phyloP scores from a whole-genome alignment of 2,329 filamentous ascomycete genomes.

The Microcyclosporella mali region DNA sequence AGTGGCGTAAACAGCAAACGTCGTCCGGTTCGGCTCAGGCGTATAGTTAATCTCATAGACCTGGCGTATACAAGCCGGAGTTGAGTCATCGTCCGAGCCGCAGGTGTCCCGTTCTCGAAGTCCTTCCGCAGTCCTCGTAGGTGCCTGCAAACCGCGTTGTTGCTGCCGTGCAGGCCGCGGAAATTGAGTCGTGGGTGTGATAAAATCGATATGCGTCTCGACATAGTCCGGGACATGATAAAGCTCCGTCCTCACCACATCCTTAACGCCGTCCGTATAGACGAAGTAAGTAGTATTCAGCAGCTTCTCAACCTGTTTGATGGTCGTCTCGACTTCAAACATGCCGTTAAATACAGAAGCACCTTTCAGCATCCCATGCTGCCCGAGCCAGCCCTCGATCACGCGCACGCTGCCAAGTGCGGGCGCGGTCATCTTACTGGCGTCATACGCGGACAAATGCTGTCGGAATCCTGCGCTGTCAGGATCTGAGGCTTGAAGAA shows the following conservation, averaged over 20 bases:
- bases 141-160: not conserved
- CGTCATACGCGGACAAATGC: slow-evolving; percentile 11
- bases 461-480: slow-evolving; percentile 11
- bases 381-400: slow-evolving; percentile 12
- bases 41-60: slow-evolving; percentile 23
- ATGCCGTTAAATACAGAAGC: slow-evolving; percentile 9
- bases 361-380: slow-evolving; percentile 10
- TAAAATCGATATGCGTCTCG: slow-evolving; percentile 14
- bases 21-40: slow-evolving; percentile 18
- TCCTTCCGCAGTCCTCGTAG: not conserved
- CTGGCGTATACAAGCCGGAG: slow-evolving; percentile 18
- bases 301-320: slow-evolving; percentile 15
- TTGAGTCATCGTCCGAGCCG: slow-evolving; percentile 11
- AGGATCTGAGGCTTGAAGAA: slow-evolving; percentile 10
- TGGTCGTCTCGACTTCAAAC: slow-evolving; percentile 18
- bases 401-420: not conserved
- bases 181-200: slow-evolving; percentile 20
- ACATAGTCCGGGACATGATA: slow-evolving; percentile 16
- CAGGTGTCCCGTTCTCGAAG: slow-evolving; percentile 11
- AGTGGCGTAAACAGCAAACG: slow-evolving; percentile 22
- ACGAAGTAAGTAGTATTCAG: slow-evolving; percentile 20
- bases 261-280: slow-evolving; percentile 12
- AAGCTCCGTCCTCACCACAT: slow-evolving; percentile 15
- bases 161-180: slow-evolving; percentile 6
- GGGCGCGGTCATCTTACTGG: slow-evolving; percentile 8